Evolutionary conservation across 2,329 filamentous ascomycete species (phyloP).

Genomic region (Chrysoporthe cubensis): DNA sequence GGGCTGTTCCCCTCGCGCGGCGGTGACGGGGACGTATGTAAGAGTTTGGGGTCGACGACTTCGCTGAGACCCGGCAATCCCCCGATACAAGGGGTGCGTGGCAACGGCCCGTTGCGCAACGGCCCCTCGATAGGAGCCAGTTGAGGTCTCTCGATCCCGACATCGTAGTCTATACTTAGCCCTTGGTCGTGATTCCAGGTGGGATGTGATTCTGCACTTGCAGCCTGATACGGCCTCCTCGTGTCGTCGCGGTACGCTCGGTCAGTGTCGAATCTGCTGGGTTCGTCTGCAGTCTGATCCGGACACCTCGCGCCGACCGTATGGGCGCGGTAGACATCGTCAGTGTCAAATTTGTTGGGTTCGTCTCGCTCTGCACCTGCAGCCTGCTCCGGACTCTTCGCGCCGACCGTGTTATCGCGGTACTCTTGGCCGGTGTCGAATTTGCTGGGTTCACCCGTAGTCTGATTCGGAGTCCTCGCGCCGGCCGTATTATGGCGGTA

Average conservation of each 20-base stretch:
- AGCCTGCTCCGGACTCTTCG: no score
- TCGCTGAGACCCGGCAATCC: conserved; percentile 1
- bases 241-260: no score
- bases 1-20: neutral
- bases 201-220: neutral
- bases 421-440: no score
- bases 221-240: neutral
- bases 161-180: conserved; percentile 10
- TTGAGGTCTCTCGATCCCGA: neutral
- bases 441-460: no score
- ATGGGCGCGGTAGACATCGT: no score
- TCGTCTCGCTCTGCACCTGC: neutral
- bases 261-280: no score
- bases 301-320: no score
- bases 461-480: no score
- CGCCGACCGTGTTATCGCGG: no score
- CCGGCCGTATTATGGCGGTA: no score
- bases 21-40: neutral
- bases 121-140: neutral
- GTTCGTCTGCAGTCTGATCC: no score
- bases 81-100: neutral
- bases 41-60: neutral
- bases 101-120: no score
- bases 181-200: neutral
- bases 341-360: neutral